These are phyloP conservation scores for Yarrowia sp. DNA, from an alignment of 805 yeast genomes.

Conservation along the genomic window DNA sequence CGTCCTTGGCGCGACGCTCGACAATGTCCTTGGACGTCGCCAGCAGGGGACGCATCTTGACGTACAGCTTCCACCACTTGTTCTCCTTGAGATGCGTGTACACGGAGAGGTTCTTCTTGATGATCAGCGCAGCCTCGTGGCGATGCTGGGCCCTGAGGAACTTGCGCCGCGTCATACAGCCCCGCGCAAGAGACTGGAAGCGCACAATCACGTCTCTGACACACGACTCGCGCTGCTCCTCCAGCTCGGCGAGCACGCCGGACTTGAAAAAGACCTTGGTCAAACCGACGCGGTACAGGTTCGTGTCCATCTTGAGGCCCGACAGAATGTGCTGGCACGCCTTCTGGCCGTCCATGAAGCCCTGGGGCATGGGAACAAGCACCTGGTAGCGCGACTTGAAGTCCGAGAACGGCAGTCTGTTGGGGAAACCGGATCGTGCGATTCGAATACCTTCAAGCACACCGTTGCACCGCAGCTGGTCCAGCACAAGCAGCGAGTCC, in stretches of 20 bases:
- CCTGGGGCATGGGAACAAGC: constrained; percentile 49
- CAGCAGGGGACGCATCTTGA: constrained; percentile 71
- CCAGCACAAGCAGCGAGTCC: constrained; percentile 73
- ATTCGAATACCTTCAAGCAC: constrained; percentile 96
- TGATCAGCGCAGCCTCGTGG: constrained; percentile 65
- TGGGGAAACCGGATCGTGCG: constrained; percentile 96
- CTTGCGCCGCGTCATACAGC: constrained; percentile 53
- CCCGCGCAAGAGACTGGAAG: constrained; percentile 67
- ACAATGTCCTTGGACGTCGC: constrained; percentile 60
- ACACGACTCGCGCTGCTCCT: constrained; percentile 67
- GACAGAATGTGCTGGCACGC: constrained; percentile 67
- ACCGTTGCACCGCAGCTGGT: constrained; percentile 94
- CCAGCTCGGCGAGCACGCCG: constrained; percentile 76
- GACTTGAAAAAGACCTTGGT: constrained; percentile 73
- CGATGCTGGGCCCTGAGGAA: constrained; percentile 52
- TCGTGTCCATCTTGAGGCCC: constrained; percentile 57
- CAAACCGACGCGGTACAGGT: constrained; percentile 63
- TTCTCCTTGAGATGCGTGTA: constrained; percentile 50
- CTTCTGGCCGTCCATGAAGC: constrained; percentile 52
- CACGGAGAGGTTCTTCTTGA: constrained; percentile 58
- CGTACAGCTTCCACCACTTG: constrained; percentile 78
- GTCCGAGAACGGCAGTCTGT: constrained; percentile 78
- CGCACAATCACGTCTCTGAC: constrained; percentile 54
- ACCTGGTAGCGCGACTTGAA: constrained; percentile 74
- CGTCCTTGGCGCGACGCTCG: constrained; percentile 48